These are phyloP conservation scores for Pterocarpus santalinus DNA, from an alignment of 306 rosid species.

Conservation along the genomic window DNA sequence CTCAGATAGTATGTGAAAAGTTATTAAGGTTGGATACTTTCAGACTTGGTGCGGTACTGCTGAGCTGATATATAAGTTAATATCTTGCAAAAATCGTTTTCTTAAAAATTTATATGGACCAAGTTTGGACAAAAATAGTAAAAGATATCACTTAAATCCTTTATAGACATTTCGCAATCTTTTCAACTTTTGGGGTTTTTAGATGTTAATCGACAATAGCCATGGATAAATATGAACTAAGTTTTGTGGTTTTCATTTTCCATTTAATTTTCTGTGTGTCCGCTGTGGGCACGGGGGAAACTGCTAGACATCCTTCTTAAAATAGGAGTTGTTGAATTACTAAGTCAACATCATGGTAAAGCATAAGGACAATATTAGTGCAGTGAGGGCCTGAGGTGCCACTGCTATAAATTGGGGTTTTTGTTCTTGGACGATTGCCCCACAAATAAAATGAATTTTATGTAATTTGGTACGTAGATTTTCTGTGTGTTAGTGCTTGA, in stretches of 20 bases:
- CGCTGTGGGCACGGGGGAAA: too few species aligned
- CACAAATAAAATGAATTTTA: conserved; percentile 22
- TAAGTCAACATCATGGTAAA: conserved; percentile 14
- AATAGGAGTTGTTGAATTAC: neutral
- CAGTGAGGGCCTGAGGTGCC: conserved; percentile 6
- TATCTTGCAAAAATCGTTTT: conserved; percentile 11
- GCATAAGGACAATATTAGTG: conserved; percentile 7
- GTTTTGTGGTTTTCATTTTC: neutral
- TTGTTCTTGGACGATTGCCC: conserved; percentile 40
- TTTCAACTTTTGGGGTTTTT: conserved; percentile 15
- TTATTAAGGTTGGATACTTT: conserved; percentile 26
- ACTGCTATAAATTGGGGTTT: conserved; percentile 18
- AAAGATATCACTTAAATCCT: conserved; percentile 15
- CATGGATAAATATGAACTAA: neutral
- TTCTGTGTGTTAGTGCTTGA: conserved; percentile 20
- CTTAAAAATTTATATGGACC: conserved; percentile 21
- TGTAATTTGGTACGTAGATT: conserved; percentile 14
- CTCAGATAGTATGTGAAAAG: neutral
- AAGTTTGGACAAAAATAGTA: conserved; percentile 27
- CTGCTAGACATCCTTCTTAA: conserved; percentile 15
- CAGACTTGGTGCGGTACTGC: conserved; percentile 6
- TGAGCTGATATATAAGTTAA: conserved; percentile 26
- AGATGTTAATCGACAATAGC: neutral
- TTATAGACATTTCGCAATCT: neutral
- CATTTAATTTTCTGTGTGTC: too few species aligned